These are phyloP conservation scores for Psilocybe azurescens DNA, from an alignment of 768 basidiomycete genomes.

Conservation along the genomic window DNA sequence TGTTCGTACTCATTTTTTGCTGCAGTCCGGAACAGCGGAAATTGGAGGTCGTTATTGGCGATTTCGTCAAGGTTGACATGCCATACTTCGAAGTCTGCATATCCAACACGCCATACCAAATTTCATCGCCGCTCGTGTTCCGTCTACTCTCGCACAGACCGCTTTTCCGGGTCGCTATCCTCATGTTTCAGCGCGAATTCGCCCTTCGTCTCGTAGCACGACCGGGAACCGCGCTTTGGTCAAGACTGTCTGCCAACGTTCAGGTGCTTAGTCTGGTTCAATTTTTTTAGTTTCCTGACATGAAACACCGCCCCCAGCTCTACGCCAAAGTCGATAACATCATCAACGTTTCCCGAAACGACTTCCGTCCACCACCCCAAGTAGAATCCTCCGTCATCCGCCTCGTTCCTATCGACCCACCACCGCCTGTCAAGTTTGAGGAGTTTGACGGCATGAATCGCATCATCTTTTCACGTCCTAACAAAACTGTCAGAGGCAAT, in stretches of 20 bases:
- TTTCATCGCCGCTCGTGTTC: conserved; percentile 97
- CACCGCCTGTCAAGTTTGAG: conserved; percentile 94
- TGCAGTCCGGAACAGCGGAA: conserved; percentile 92
- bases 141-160: conserved; percentile 96
- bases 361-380: conserved; percentile 94
- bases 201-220: conserved; percentile 89
- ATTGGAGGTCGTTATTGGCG: conserved; percentile 93
- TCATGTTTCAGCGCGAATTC: conserved; percentile 99
- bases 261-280: conserved; percentile 49
- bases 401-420: conserved; percentile 90
- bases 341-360: conserved; percentile 96
- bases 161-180: conserved; percentile 89
- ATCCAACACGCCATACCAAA: conserved; percentile 98
- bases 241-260: conserved; percentile 93
- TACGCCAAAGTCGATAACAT: conserved; percentile 96
- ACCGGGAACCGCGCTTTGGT: conserved; percentile 89
- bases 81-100: conserved; percentile 99
- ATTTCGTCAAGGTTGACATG: conserved; percentile 97
- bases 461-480: conserved; percentile 87
- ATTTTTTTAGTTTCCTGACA: background rate
- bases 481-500: conserved; percentile 88
- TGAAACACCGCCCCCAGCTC: conserved; percentile 45
- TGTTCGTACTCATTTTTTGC: background rate
- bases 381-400: conserved; percentile 95
- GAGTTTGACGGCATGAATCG: conserved; percentile 97